Conservation (phyloP, 305 asterid species). For the Coffea humblotiana region DNA sequence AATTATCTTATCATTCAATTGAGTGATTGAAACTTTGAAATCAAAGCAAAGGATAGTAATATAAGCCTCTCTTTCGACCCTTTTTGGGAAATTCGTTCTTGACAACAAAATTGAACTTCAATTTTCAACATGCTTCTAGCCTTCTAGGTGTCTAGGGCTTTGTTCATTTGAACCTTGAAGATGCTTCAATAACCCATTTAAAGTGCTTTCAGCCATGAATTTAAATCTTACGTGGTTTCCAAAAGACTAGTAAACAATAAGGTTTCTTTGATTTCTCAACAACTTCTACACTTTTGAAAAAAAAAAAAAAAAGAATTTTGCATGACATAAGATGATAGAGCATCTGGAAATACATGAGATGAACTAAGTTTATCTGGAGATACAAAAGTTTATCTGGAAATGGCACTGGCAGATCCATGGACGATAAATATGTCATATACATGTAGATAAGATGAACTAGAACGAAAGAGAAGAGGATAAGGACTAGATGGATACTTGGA, state of each 20-base stretch:
- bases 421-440: background rate
- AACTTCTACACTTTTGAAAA: background rate
- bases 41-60: background rate
- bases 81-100: no score
- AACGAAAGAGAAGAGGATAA: background rate
- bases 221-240: background rate
- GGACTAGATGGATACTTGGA: background rate
- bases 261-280: background rate
- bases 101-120: background rate
- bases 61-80: background rate
- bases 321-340: background rate
- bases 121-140: background rate
- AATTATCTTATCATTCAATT: background rate
- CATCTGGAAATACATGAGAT: no score
- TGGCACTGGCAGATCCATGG: background rate
- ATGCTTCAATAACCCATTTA: background rate
- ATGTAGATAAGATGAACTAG: background rate
- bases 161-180: background rate
- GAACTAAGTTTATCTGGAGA: no score
- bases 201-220: background rate
- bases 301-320: background rate
- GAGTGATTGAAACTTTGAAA: no score
- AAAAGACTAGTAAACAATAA: background rate
- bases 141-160: background rate
- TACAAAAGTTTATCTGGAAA: no score